A percentile compares a stretch with the other conserved stretches of the same genome.
Evolutionary conservation across 768 basidiomycete species (phyloP).

Genomic region (Termitomyces sp.): DNA sequence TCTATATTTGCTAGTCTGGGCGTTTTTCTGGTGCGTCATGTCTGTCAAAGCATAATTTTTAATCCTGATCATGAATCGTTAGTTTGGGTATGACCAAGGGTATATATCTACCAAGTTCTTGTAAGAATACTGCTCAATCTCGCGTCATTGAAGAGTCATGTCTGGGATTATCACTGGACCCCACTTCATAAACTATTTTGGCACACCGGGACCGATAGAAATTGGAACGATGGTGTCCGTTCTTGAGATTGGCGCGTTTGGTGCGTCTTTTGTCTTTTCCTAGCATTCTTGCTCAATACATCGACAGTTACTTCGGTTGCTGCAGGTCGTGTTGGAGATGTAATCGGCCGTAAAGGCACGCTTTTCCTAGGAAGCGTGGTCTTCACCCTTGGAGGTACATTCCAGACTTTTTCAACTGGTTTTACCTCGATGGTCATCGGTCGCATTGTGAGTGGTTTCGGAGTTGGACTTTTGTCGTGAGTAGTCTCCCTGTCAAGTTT

Average conservation of each 20-base stretch:
- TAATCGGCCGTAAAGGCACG: constrained; percentile 80
- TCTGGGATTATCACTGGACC: constrained; percentile 83
- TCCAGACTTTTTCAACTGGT: constrained; percentile 81
- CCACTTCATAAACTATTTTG: constrained; percentile 75
- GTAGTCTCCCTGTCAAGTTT: constrained; percentile 17
- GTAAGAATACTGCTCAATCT: neutral
- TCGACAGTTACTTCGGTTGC: constrained; percentile 81
- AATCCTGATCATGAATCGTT: neutral
- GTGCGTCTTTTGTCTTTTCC: constrained; percentile 33
- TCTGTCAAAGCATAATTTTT: constrained; percentile 2
- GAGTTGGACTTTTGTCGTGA: constrained; percentile 86
- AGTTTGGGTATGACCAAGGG: constrained; percentile 85
- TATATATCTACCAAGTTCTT: constrained; percentile 21
- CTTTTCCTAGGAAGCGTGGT: constrained; percentile 79
- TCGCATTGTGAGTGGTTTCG: constrained; percentile 79
- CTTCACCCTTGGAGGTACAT: constrained; percentile 81
- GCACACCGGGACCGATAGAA: constrained; percentile 60
- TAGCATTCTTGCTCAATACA: neutral
- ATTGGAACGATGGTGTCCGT: constrained; percentile 91
- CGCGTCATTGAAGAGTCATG: constrained; percentile 55
- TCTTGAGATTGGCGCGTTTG: constrained; percentile 81
- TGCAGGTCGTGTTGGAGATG: constrained; percentile 85
- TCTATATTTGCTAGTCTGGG: constrained; percentile 75
- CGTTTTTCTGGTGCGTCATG: constrained; percentile 62
- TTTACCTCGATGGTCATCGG: constrained; percentile 82